Evolutionary conservation across 805 yeast species (phyloP).

Genomic region (Zygosaccharomyces rouxii): DNA sequence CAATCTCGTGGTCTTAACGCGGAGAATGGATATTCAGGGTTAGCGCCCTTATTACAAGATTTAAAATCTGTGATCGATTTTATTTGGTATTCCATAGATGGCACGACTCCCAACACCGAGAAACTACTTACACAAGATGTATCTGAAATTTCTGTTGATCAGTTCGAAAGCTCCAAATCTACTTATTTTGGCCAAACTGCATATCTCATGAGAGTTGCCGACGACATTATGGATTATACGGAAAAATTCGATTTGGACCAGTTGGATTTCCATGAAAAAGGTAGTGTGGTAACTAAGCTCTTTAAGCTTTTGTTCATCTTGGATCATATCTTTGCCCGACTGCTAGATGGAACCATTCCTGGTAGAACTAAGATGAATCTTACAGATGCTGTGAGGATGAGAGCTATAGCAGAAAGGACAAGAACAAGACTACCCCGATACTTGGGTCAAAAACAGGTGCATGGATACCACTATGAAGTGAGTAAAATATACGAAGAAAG

Average conservation of each 20-base stretch:
- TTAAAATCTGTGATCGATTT: conserved; percentile 48
- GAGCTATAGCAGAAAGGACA: conserved; percentile 50
- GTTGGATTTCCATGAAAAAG: conserved; percentile 18
- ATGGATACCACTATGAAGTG: conserved; percentile 44
- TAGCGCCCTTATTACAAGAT: conserved; percentile 41
- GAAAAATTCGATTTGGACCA: conserved; percentile 38
- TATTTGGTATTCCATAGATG: conserved; percentile 57
- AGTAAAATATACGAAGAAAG: conserved; percentile 42
- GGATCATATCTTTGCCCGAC: conserved; percentile 39
- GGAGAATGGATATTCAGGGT: conserved; percentile 29
- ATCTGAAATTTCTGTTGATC: conserved; percentile 8
- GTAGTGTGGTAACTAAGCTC: conserved; percentile 35
- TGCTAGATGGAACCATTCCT: conserved; percentile 37
- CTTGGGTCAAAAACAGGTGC: conserved; percentile 35
- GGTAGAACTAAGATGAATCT: conserved; percentile 37
- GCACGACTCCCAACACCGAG: conserved; percentile 29
- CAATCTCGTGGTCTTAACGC: conserved; percentile 40
- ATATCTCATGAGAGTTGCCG: conserved; percentile 58
- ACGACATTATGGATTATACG: conserved; percentile 61
- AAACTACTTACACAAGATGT: conserved; percentile 16
- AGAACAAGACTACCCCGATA: conserved; percentile 40
- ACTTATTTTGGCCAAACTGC: conserved; percentile 55
- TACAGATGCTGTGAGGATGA: conserved; percentile 51
- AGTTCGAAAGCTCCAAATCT: conserved; percentile 12
- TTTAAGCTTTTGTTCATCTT: conserved; percentile 38